phyloP scores from a whole-genome alignment of 768 basidiomycete species.

The Baorangia bicolor region DNA sequence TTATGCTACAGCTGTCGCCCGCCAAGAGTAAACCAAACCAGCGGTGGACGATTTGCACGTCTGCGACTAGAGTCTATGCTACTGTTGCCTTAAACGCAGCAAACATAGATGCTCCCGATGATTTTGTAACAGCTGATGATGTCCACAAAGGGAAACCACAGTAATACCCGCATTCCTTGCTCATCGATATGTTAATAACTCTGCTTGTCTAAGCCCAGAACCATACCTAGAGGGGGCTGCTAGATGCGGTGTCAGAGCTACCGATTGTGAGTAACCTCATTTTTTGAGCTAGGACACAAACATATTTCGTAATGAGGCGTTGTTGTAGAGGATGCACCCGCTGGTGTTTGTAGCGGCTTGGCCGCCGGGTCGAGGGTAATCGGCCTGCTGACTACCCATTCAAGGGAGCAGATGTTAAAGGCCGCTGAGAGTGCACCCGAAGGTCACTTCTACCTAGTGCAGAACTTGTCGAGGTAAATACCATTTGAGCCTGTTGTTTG shows the following conservation, averaged over 20 bases:
- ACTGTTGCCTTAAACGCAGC: conserved; percentile 64
- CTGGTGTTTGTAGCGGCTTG: conserved; percentile 75
- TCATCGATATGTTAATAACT: conserved; percentile 1
- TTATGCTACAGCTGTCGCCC: conserved; percentile 25
- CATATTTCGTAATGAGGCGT: conserved; percentile 48
- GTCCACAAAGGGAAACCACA: conserved; percentile 80
- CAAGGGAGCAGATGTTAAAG: conserved; percentile 62
- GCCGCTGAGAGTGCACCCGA: conserved; percentile 46
- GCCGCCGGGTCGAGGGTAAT: conserved; percentile 84
- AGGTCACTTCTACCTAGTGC: conserved; percentile 52
- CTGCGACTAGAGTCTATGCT: conserved; percentile 79
- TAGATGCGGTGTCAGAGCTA: conserved; percentile 58
- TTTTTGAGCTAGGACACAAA: not conserved
- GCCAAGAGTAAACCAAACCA: conserved; percentile 47
- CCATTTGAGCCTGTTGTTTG: not conserved
- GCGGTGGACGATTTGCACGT: conserved; percentile 86
- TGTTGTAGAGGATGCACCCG: conserved; percentile 91
- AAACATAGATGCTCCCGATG: conserved; percentile 65
- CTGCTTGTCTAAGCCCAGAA: conserved; percentile 56
- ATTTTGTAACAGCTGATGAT: conserved; percentile 82
- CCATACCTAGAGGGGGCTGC: conserved; percentile 88
- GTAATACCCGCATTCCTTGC: conserved; percentile 33
- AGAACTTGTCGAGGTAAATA: conserved; percentile 65
- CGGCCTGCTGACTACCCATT: conserved; percentile 80
- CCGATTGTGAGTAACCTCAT: conserved; percentile 20